Percentiles rank a stretch among this genome's conserved stretches.
phyloP scores from a whole-genome alignment of 164 flowering plant genomes.

The Dillenia turbinata region DNA sequence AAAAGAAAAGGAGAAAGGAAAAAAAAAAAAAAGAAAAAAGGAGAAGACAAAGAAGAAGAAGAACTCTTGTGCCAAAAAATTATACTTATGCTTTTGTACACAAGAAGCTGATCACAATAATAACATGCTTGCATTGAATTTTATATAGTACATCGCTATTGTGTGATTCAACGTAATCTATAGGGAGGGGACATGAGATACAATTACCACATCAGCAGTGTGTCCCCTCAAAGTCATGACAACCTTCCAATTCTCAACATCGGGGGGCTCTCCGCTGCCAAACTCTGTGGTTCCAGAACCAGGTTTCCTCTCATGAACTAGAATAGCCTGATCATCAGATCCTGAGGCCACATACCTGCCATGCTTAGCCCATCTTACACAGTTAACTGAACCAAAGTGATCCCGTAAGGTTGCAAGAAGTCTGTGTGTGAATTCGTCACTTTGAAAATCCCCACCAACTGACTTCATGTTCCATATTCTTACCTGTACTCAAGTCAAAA shows the following conservation, averaged over 20 bases:
- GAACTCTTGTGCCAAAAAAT: neutral
- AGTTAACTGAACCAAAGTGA: conserved; percentile 98
- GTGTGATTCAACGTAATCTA: too few species aligned
- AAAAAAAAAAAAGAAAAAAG: neutral
- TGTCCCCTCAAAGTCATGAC: conserved; percentile 93
- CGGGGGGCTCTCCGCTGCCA: conserved; percentile 99
- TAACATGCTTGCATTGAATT: too few species aligned
- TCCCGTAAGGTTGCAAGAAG: conserved; percentile 96
- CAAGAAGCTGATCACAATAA: too few species aligned
- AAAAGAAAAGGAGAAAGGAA: neutral
- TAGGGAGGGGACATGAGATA: too few species aligned
- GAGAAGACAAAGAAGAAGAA: conserved; percentile 2
- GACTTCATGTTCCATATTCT: conserved; percentile 96
- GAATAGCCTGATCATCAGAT: conserved; percentile 95
- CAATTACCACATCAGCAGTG: conserved; percentile 98
- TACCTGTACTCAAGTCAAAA: conserved; percentile 41
- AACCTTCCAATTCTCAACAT: conserved; percentile 98
- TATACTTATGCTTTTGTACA: too few species aligned
- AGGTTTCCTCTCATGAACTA: conserved; percentile 91
- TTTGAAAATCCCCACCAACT: conserved; percentile 47
- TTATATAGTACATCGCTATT: too few species aligned
- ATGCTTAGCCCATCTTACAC: conserved; percentile 99
- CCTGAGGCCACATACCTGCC: conserved; percentile 92
- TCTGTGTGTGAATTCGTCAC: conserved; percentile 53
- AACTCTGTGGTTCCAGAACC: conserved; percentile 99